Conservation (phyloP, 139 green algal genomes). For the Penium margaritaceum region DNA sequence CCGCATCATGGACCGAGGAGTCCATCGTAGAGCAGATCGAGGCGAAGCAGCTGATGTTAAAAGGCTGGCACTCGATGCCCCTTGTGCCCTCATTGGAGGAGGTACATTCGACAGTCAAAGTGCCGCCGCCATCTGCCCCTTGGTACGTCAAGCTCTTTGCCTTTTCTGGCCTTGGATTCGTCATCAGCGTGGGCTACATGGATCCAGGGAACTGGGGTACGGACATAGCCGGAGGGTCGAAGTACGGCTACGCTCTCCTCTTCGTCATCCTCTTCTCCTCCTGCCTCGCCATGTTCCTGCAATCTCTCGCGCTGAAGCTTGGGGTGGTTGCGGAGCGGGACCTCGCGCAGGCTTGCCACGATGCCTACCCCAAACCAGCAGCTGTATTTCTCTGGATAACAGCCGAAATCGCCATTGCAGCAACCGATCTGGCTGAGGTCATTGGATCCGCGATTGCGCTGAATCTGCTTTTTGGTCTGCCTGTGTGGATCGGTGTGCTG, state of each 20-base stretch:
- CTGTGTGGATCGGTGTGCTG: constrained; percentile 51
- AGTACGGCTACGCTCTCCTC: constrained; percentile 57
- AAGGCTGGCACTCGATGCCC: not conserved
- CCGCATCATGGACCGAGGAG: too few species aligned
- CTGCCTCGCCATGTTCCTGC: constrained; percentile 56
- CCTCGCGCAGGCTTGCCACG: constrained; percentile 56
- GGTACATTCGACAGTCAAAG: not conserved
- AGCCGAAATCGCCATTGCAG: constrained; percentile 58
- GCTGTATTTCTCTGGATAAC: constrained; percentile 54
- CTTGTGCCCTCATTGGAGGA: not conserved
- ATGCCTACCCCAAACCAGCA: constrained; percentile 50
- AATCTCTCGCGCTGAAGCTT: constrained; percentile 55
- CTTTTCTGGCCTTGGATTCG: constrained; percentile 53
- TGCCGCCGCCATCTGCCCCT: not conserved
- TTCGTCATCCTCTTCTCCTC: constrained; percentile 54
- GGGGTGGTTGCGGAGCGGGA: constrained; percentile 53
- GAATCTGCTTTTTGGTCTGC: constrained; percentile 52
- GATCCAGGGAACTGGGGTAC: constrained; percentile 59
- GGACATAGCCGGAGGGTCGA: constrained; percentile 44
- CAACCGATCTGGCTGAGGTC: constrained; percentile 56
- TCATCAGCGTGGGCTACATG: constrained; percentile 63
- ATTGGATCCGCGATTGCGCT: constrained; percentile 53
- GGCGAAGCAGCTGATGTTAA: not conserved
- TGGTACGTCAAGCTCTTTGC: constrained; percentile 45
- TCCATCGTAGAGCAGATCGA: not conserved